These are phyloP conservation scores for Sequoia sempervirens DNA, from an alignment of 75 land plant species.

Conservation along the genomic window DNA sequence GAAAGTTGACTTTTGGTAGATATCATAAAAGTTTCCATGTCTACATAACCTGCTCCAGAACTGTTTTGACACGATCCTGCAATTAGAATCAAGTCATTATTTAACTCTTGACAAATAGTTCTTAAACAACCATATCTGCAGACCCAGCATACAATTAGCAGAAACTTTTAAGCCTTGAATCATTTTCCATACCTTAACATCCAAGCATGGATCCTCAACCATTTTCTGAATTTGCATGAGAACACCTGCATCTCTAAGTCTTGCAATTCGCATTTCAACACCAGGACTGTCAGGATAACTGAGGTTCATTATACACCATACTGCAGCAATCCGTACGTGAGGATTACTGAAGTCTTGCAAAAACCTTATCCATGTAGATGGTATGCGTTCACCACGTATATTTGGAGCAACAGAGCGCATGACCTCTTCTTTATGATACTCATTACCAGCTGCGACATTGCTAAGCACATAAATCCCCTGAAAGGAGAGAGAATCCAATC, in stretches of 20 bases:
- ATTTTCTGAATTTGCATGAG: slow-evolving; percentile 68
- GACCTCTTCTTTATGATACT: slow-evolving; percentile 80
- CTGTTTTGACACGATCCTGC: slow-evolving; percentile 74
- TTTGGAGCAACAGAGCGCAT: slow-evolving; percentile 49
- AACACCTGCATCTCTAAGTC: slow-evolving; percentile 64
- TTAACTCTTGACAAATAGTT: neutral
- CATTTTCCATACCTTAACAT: slow-evolving; percentile 65
- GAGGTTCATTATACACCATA: slow-evolving; percentile 84
- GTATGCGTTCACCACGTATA: slow-evolving; percentile 3
- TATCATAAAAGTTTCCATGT: neutral
- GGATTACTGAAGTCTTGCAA: slow-evolving; percentile 67
- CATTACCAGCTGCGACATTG: slow-evolving; percentile 78
- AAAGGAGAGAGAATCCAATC: neutral
- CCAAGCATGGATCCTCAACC: slow-evolving; percentile 85
- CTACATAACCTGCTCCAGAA: slow-evolving; percentile 39
- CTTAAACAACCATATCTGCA: neutral
- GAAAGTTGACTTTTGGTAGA: neutral
- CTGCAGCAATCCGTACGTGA: slow-evolving; percentile 60
- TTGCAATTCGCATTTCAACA: slow-evolving; percentile 41
- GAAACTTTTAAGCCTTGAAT: neutral
- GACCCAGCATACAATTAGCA: neutral
- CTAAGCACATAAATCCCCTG: slow-evolving; percentile 83
- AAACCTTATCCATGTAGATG: slow-evolving; percentile 43
- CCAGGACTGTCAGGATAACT: slow-evolving; percentile 49
- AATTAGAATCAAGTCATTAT: neutral